phyloP scores from a whole-genome alignment of 495 filamentous ascomycete genomes.

The Trichoderma virens region DNA sequence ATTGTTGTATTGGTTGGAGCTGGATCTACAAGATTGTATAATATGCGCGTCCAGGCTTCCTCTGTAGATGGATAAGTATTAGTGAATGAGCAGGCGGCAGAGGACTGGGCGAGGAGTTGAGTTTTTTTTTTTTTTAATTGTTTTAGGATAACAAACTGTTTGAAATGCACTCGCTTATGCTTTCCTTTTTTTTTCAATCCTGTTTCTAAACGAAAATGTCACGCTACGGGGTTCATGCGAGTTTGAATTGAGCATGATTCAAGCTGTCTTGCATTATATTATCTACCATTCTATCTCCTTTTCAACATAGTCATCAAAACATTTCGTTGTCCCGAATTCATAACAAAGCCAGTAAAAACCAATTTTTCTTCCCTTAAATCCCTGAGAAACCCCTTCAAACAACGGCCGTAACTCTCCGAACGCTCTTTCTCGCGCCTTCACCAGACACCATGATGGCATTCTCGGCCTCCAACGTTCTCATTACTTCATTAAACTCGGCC shows the following conservation, averaged over 20 bases:
- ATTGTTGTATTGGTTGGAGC: not conserved
- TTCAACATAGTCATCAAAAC: not conserved
- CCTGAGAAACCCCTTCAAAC: conserved; percentile 18
- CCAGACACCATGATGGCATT: conserved; percentile 73
- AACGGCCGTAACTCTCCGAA: conserved; percentile 61
- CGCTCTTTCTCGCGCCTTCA: conserved; percentile 73
- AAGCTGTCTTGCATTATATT: not conserved
- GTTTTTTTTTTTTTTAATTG: not conserved
- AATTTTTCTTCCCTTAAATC: not conserved
- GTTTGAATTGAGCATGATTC: not conserved
- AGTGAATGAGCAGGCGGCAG: not conserved
- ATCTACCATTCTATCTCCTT: not conserved
- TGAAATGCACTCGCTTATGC: not conserved
- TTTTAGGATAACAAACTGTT: not conserved
- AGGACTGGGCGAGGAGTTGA: conserved; percentile 1
- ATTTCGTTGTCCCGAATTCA: not conserved
- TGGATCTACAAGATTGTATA: not conserved
- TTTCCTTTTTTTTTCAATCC: too few relatives aligned
- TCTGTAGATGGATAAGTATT: not conserved
- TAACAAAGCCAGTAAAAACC: not conserved
- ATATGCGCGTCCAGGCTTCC: not conserved
- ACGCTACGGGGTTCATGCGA: too few relatives aligned
- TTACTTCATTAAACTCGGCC: conserved; percentile 70
- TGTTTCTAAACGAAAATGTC: too few relatives aligned
- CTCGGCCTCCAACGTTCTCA: conserved; percentile 75